A percentile compares a stretch with the other conserved stretches of the same genome.
These are phyloP conservation scores for Candida ponderosae DNA, from an alignment of 805 yeast genomes.

Conservation along the genomic window DNA sequence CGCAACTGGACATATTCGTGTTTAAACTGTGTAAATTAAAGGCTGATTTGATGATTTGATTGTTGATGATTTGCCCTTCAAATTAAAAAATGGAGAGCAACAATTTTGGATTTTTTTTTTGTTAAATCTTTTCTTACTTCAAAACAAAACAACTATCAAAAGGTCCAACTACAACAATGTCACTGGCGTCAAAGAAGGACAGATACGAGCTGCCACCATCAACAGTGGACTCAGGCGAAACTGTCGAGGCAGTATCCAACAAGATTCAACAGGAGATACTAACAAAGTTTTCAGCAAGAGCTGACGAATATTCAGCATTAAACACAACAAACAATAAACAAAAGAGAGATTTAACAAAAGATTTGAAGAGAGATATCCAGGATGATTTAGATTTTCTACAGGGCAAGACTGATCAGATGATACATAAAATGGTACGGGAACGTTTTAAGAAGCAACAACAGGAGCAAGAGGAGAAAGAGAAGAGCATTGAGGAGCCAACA, in stretches of 20 bases:
- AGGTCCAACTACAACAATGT: neutral
- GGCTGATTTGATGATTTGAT: neutral
- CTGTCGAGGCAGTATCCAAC: conserved; percentile 28
- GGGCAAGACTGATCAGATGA: conserved; percentile 33
- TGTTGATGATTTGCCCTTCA: no score
- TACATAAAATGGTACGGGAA: conserved; percentile 30
- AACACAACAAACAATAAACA: conserved; percentile 16
- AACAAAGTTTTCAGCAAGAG: conserved; percentile 9
- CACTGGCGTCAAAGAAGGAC: neutral
- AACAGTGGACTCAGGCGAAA: conserved; percentile 20
- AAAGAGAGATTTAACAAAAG: conserved; percentile 22
- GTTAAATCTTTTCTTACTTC: no score
- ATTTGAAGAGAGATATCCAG: conserved; percentile 30
- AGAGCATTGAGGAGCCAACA: no score
- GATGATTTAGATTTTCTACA: conserved; percentile 29
- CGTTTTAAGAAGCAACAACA: conserved; percentile 9
- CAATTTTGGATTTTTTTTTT: no score
- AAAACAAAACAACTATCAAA: neutral
- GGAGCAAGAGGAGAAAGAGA: no score
- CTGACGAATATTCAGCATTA: conserved; percentile 11
- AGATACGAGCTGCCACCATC: conserved; percentile 18
- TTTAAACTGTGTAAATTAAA: no score
- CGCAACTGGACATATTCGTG: no score
- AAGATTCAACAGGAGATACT: conserved; percentile 20
- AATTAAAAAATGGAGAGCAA: no score